These are phyloP conservation scores for Botryotinia convoluta DNA, from an alignment of 2,329 filamentous ascomycete species.

Conservation along the genomic window DNA sequence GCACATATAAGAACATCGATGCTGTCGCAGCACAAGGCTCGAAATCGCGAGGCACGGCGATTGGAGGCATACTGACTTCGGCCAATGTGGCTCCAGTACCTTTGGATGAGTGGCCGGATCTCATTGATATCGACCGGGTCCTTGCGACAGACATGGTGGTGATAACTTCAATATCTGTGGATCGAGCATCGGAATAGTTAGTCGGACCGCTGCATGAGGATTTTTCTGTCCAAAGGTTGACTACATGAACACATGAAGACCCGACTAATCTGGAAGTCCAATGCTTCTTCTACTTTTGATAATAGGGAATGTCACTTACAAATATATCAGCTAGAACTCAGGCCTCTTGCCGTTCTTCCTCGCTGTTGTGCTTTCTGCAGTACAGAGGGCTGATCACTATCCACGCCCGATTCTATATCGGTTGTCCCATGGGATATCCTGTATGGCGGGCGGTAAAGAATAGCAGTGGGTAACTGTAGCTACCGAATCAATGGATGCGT, in stretches of 20 bases:
- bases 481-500: constrained; percentile 29
- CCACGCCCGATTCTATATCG: constrained; percentile 36
- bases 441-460: constrained; percentile 28
- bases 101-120: constrained; percentile 51
- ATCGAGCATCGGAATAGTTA: constrained; percentile 31
- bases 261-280: constrained; percentile 25
- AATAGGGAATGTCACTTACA: constrained; percentile 32
- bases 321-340: constrained; percentile 24
- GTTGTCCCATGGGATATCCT: constrained; percentile 38
- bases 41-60: constrained; percentile 57
- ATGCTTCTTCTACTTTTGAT: constrained; percentile 26
- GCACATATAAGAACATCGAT: constrained; percentile 83
- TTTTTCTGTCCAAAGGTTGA: constrained; percentile 27
- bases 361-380: constrained; percentile 35
- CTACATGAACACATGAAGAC: constrained; percentile 28
- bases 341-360: constrained; percentile 35
- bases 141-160: constrained; percentile 44
- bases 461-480: constrained; percentile 9
- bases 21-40: constrained; percentile 89
- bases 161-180: constrained; percentile 30
- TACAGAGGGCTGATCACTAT: constrained; percentile 39
- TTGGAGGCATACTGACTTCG: constrained; percentile 53
- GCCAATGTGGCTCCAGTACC: constrained; percentile 47
- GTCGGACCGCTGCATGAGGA: constrained; percentile 34
- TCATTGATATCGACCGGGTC: constrained; percentile 58